Evolutionary conservation across 2,329 filamentous ascomycete species (phyloP).

Genomic region (Diaporthe citri): DNA sequence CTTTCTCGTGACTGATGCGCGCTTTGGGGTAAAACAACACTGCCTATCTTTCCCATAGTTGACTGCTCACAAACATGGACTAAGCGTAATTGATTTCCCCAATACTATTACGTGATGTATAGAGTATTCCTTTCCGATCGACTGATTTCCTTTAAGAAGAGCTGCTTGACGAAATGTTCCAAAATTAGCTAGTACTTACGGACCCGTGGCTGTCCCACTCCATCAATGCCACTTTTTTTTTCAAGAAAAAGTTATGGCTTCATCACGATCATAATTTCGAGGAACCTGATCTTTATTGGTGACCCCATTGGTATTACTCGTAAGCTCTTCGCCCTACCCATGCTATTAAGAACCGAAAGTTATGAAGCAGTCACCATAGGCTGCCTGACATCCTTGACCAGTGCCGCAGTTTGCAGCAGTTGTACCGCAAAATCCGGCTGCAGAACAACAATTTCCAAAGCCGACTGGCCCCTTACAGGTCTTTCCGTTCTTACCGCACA

Average conservation of each 20-base stretch:
- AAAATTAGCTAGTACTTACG: neutral
- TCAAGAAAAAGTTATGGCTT: too few species aligned
- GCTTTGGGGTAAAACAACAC: too few species aligned
- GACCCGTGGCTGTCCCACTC: neutral
- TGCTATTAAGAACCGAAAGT: neutral
- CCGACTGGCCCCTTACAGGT: neutral
- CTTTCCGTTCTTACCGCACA: neutral
- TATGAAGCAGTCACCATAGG: slow-evolving; percentile 8
- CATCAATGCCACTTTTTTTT: neutral
- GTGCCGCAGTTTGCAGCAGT: neutral
- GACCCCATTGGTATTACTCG: neutral
- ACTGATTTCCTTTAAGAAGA: neutral
- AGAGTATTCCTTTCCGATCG: too few species aligned
- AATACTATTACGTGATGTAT: too few species aligned
- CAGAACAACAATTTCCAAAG: neutral
- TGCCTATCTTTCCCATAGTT: too few species aligned
- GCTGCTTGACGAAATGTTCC: neutral
- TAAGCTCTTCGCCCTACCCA: neutral
- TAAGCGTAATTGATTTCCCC: too few species aligned
- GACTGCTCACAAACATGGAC: too few species aligned
- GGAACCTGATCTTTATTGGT: neutral
- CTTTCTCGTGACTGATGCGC: too few species aligned
- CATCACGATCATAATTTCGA: neutral
- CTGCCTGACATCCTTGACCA: slow-evolving; percentile 3
- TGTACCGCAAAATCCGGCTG: neutral